Base-by-base conservation (phyloP, 2,329 filamentous ascomycete genomes). In the Arthroderma sp. region DNA sequence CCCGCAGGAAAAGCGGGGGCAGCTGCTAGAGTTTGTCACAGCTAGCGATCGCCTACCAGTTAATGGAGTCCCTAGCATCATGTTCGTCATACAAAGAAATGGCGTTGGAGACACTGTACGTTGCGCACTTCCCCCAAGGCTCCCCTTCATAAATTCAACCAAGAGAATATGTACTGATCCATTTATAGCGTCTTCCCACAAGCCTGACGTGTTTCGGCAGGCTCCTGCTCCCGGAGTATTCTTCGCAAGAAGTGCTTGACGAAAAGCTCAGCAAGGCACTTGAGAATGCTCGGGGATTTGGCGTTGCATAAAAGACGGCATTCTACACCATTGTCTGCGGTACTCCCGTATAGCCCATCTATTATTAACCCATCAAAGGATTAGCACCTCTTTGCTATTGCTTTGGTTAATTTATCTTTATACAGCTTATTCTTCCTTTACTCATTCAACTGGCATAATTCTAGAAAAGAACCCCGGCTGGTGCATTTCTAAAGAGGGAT, bases 121-220 rank as follows among this genome's bases (percentile, higher is more conserved):
- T 61, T 5, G 28, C 36, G 32, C 11, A 29, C 40, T 29, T 38
- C 27, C 29, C 7, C 27, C 38, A 38, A 22, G 15, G 15, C 15
- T 22, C 15, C 3, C 3, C 15, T 22, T 22, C 28, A 11, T 11
- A 5, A n/a, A 34, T 43, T 29, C 42, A 4, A 1, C 3, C 15
- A 3, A 22, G 15, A 22, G 15, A 22, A 22, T 22, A 22, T 42
- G 8, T 22, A 11, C 32, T 11, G 32, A 34, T 34, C 48, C 22
- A 32, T 6, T 4, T 48, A 34, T 45, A 66, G 62, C 60, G 68
- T 53, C 60, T 98, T 54, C 91, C 91, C 3, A 94, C 83, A 4
- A 89, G 86, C 49, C 82, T 87, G 56, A 98, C 91, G 0, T 98
- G 91, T 63, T 96, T 94, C 66, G 86, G 89, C 1, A 88, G 84